Evolutionary conservation across 2,329 filamentous ascomycete species (phyloP).

Genomic region (Westerdykella ornata): DNA sequence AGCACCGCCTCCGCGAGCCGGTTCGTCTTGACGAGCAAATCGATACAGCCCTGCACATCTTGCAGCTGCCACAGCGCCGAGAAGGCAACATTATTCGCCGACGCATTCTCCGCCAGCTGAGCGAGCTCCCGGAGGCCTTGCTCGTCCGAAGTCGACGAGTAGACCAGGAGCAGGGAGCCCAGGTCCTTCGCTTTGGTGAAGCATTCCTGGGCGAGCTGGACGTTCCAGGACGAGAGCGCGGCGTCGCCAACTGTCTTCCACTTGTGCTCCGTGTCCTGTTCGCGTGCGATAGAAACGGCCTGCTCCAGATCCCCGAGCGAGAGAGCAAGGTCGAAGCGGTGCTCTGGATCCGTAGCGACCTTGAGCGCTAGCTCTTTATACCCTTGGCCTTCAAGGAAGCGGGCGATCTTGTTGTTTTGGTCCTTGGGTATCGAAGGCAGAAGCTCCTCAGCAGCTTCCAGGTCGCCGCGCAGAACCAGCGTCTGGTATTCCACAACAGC

Average conservation of each 20-base stretch:
- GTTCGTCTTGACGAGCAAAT: constrained; percentile 70
- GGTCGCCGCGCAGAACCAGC: constrained; percentile 83
- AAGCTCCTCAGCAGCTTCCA: constrained; percentile 83
- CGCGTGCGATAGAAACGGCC: constrained; percentile 73
- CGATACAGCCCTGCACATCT: constrained; percentile 73
- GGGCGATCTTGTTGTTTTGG: constrained; percentile 95
- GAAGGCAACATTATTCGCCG: constrained; percentile 89
- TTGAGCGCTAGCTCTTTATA: constrained; percentile 94
- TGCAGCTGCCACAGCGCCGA: constrained; percentile 81
- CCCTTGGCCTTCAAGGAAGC: constrained; percentile 94
- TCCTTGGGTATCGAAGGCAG: constrained; percentile 79
- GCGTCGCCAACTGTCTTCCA: constrained; percentile 97
- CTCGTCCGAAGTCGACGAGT: constrained; percentile 76
- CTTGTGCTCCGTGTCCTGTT: constrained; percentile 87
- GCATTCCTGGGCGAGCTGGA: constrained; percentile 83
- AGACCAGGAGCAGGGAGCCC: constrained; percentile 78
- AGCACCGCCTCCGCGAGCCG: constrained; percentile 79
- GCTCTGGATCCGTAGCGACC: constrained; percentile 88
- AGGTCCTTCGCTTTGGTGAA: constrained; percentile 87
- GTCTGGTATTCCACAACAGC: constrained; percentile 96
- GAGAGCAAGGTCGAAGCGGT: constrained; percentile 90
- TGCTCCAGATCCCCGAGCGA: constrained; percentile 76
- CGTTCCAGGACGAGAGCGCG: constrained; percentile 78
- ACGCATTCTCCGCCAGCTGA: constrained; percentile 64
- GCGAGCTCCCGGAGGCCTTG: constrained; percentile 68